Percentiles rank a stretch among this genome's conserved stretches.
These are phyloP conservation scores for Cryptosporidium sp. DNA, from an alignment of 169 alveolate genomes.

Conservation along the genomic window DNA sequence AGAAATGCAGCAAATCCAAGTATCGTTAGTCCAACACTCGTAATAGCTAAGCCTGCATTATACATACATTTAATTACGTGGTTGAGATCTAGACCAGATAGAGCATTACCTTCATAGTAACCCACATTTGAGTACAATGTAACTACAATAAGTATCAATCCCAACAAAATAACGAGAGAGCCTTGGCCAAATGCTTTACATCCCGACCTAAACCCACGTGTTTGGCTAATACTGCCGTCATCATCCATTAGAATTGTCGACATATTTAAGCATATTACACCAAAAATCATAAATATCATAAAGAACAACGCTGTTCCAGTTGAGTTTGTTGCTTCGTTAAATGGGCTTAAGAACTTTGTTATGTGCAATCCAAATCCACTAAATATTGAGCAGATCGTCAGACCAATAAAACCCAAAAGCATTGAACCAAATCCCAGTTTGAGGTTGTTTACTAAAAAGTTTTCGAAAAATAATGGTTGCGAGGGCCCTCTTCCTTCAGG, in stretches of 20 bases:
- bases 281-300: conserved; percentile 43
- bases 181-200: conserved; percentile 70
- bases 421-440: conserved; percentile 84
- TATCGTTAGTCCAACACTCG: conserved; percentile 87
- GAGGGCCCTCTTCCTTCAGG: conserved; percentile 93
- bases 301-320: conserved; percentile 38
- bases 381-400: conserved; percentile 21
- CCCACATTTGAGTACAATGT: conserved; percentile 44
- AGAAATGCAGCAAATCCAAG: conserved; percentile 89
- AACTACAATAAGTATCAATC: conserved; percentile 41
- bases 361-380: conserved; percentile 42
- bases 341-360: conserved; percentile 53
- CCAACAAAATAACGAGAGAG: conserved; percentile 27
- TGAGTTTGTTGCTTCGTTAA: conserved; percentile 41
- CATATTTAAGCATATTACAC: conserved; percentile 46
- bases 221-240: conserved; percentile 66
- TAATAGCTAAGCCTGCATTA: conserved; percentile 82
- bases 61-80: conserved; percentile 57
- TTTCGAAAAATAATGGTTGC: conserved; percentile 91
- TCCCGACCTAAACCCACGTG: conserved; percentile 64
- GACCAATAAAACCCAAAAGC: conserved; percentile 46
- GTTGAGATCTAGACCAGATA: conserved; percentile 32
- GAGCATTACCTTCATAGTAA: conserved; percentile 67
- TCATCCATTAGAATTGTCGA: conserved; percentile 65
- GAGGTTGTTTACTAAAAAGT: conserved; percentile 87